phyloP scores from a whole-genome alignment of 139 green algal species.

The Micromonas commoda region DNA sequence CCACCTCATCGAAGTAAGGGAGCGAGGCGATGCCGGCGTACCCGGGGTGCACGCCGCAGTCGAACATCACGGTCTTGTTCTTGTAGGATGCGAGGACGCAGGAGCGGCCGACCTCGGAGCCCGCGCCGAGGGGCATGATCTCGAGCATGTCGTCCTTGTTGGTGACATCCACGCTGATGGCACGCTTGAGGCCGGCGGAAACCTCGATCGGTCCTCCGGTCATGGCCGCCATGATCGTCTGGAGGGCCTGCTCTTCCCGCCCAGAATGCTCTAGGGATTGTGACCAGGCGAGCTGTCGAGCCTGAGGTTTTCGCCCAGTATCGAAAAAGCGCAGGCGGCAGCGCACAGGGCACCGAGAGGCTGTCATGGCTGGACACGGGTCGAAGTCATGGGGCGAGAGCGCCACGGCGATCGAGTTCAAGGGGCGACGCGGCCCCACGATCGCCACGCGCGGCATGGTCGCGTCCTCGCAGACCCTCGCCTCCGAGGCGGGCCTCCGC shows the following conservation, averaged over 20 bases:
- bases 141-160: constrained; percentile 40
- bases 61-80: constrained; percentile 60
- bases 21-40: constrained; percentile 71
- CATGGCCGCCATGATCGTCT: background rate
- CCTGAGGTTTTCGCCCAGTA: no score
- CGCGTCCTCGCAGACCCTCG: constrained; percentile 52
- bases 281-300: no score
- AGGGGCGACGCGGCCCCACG: constrained; percentile 47
- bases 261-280: no score
- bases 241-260: no score
- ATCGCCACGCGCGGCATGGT: constrained; percentile 51
- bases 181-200: background rate
- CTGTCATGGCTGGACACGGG: no score
- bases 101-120: constrained; percentile 89
- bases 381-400: background rate
- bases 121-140: constrained; percentile 85
- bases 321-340: background rate
- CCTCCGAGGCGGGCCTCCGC: constrained; percentile 51
- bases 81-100: constrained; percentile 87
- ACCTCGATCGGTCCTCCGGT: background rate
- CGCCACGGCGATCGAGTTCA: constrained; percentile 29
- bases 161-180: background rate
- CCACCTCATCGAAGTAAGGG: constrained; percentile 85
- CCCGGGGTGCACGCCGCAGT: constrained; percentile 92
- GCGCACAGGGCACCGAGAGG: no score